Conservation (phyloP, 129 eudicot genomes). For the Artemisia argyi region DNA sequence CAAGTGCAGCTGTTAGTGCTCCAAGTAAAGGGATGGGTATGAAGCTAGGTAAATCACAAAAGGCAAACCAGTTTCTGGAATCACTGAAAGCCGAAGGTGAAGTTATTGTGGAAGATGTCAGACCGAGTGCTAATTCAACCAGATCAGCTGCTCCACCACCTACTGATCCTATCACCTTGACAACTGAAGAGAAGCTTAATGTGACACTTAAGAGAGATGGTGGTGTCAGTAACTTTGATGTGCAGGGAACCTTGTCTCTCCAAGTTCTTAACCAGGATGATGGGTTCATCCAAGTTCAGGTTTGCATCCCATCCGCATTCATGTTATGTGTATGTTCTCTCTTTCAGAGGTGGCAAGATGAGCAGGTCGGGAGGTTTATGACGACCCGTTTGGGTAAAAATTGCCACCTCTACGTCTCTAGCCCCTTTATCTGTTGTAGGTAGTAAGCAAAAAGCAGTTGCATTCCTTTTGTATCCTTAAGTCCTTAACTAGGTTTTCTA, state of each 20-base stretch:
- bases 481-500: too few relatives aligned
- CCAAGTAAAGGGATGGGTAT: conserved; percentile 90
- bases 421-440: too few relatives aligned
- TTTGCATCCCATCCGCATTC: conserved; percentile 27
- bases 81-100: conserved; percentile 98
- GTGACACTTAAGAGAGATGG: conserved; percentile 90
- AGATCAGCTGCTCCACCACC: conserved; percentile 73
- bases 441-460: too few relatives aligned
- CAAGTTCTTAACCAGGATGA: conserved; percentile 90
- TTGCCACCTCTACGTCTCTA: too few relatives aligned
- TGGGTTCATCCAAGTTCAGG: conserved; percentile 98
- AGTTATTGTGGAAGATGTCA: conserved; percentile 84
- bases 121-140: conserved; percentile 61
- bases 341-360: not conserved
- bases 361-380: too few relatives aligned
- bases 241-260: conserved; percentile 89
- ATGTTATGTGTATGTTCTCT: conserved; percentile 17
- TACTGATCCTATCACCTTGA: conserved; percentile 87
- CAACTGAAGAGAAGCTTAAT: conserved; percentile 86
- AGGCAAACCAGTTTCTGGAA: conserved; percentile 83
- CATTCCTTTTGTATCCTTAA: too few relatives aligned
- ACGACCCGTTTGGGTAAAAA: too few relatives aligned
- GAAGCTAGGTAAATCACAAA: conserved; percentile 88
- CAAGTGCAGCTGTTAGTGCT: conserved; percentile 79
- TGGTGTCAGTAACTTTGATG: conserved; percentile 86